Percentiles rank a stretch among this genome's conserved stretches.
phyloP scores from a whole-genome alignment of 2,329 filamentous ascomycete species.

The Fusarium torreyae region DNA sequence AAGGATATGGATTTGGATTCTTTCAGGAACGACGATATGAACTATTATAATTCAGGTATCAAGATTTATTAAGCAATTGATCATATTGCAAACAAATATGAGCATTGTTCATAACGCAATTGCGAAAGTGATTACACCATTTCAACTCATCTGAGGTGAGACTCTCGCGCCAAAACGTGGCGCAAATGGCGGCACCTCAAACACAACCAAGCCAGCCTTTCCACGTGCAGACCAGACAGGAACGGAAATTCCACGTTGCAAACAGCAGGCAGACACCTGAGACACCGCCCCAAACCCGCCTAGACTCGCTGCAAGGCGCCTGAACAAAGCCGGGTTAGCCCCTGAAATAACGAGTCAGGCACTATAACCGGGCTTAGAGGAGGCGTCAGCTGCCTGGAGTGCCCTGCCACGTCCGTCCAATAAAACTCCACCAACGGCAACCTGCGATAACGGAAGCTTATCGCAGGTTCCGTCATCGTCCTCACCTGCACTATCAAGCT shows the following conservation, averaged over 20 bases:
- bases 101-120: not conserved
- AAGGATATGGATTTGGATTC: not conserved
- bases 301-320: slow-evolving; percentile 9
- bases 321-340: slow-evolving; percentile 22
- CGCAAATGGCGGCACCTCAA: slow-evolving; percentile 16
- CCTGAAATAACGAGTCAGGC: slow-evolving; percentile 30
- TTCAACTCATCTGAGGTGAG: not conserved
- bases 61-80: slow-evolving; percentile 36
- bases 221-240: slow-evolving; percentile 31
- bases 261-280: slow-evolving; percentile 12
- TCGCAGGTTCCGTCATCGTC: slow-evolving; percentile 41
- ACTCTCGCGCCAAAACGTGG: not conserved
- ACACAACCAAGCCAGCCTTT: not conserved
- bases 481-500: slow-evolving; percentile 36
- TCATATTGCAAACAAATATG: not conserved
- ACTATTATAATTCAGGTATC: slow-evolving; percentile 20
- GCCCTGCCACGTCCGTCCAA: too few species aligned
- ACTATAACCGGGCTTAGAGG: slow-evolving; percentile 18
- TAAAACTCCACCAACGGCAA: not conserved
- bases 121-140: not conserved
- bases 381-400: slow-evolving; percentile 41
- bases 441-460: slow-evolving; percentile 46
- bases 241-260: slow-evolving; percentile 20
- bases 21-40: slow-evolving; percentile 27
- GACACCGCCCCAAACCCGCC: slow-evolving; percentile 12